Percentiles rank a stretch among this genome's conserved stretches.
Evolutionary conservation across 2,329 filamentous ascomycete genomes (phyloP).

Genomic region (Nothophoma quercina): DNA sequence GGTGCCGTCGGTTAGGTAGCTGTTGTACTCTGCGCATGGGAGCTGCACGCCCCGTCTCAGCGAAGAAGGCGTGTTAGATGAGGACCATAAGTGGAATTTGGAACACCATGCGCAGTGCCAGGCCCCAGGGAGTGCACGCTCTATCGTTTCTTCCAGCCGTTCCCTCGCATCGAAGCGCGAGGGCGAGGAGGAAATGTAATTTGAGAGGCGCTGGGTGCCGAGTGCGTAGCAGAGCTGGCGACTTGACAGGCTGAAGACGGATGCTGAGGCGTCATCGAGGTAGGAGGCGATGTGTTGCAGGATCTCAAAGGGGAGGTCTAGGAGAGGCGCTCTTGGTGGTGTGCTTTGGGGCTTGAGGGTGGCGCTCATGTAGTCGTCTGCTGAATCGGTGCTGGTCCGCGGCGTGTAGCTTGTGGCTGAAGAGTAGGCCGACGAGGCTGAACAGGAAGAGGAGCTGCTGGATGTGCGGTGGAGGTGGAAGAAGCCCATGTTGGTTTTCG

Average conservation of each 20-base stretch:
- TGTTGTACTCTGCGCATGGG: conserved; percentile 37
- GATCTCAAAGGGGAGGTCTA: conserved; percentile 40
- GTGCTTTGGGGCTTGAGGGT: conserved; percentile 13
- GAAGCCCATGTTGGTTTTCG: conserved; percentile 8
- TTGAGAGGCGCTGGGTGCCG: conserved; percentile 30
- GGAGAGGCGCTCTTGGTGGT: conserved; percentile 22
- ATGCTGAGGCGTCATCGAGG: conserved; percentile 31
- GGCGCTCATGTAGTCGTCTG: conserved; percentile 9
- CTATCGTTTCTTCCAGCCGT: conserved; percentile 36
- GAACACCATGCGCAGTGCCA: conserved; percentile 49
- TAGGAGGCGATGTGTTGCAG: conserved; percentile 40
- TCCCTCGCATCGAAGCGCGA: conserved; percentile 31
- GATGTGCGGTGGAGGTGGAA: conserved; percentile 12
- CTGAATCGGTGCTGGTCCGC: conserved; percentile 11
- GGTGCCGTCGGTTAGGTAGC: conserved; percentile 28
- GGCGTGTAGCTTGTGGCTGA: neutral
- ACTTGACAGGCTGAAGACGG: conserved; percentile 36
- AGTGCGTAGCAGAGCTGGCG: conserved; percentile 41
- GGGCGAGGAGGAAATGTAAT: conserved; percentile 22
- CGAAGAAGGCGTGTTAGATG: conserved; percentile 20
- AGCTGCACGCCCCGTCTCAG: conserved; percentile 15
- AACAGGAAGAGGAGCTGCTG: conserved; percentile 1
- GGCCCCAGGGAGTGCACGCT: conserved; percentile 42
- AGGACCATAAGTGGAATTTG: conserved; percentile 36
- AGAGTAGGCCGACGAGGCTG: neutral